These are phyloP conservation scores for Saccharum hybrid DNA, from an alignment of 202 grass and related monocot genomes.

Conservation along the genomic window DNA sequence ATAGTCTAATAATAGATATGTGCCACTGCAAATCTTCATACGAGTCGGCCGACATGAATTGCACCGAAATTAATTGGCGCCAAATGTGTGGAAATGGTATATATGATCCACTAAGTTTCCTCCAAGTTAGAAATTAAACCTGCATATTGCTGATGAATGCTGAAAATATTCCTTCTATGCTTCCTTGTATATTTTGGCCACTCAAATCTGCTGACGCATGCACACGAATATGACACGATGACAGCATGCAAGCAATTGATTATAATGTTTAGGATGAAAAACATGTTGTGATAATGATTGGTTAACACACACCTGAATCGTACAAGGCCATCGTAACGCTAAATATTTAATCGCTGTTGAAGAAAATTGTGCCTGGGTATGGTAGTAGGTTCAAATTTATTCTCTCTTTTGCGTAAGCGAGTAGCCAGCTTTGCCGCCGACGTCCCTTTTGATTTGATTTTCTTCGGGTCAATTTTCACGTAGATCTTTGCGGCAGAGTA, in stretches of 20 bases:
- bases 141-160: too few relatives aligned
- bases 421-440: background rate
- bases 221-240: background rate
- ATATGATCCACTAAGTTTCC: too few relatives aligned
- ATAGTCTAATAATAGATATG: too few relatives aligned
- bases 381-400: too few relatives aligned
- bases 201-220: background rate
- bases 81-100: too few relatives aligned
- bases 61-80: background rate
- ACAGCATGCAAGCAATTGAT: background rate
- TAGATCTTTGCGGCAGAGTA: background rate
- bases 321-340: too few relatives aligned
- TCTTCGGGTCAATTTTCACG: background rate
- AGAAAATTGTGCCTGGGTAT: background rate
- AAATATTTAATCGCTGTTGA: background rate
- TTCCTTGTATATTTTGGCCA: too few relatives aligned
- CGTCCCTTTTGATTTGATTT: background rate
- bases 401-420: background rate
- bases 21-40: too few relatives aligned
- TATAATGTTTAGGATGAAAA: background rate
- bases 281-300: background rate
- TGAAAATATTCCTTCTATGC: too few relatives aligned
- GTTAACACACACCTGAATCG: background rate
- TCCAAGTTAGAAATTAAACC: too few relatives aligned
- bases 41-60: too few relatives aligned